phyloP scores from a whole-genome alignment of 345 rosid species.

The Turritis glabra region DNA sequence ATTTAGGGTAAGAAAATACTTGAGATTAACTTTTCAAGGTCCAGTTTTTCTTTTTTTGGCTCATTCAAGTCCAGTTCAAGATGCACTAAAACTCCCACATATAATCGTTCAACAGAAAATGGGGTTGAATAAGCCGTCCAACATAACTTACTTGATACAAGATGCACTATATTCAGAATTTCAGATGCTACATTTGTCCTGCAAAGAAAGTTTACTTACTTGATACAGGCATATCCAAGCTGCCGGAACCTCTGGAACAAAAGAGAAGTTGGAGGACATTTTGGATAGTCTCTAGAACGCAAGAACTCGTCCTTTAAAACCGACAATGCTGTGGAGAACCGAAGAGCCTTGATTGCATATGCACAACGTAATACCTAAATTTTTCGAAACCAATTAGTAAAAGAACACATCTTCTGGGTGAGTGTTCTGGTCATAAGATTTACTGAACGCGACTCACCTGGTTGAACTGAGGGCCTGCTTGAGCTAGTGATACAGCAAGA shows the following conservation, averaged over 20 bases:
- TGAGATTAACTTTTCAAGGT: constrained; percentile 7
- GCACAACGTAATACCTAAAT: constrained; percentile 79
- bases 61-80: constrained; percentile 12
- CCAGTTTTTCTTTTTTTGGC: too few species aligned
- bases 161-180: neutral
- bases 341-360: constrained; percentile 91
- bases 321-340: constrained; percentile 86
- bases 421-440: constrained; percentile 12
- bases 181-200: neutral
- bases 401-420: constrained; percentile 24
- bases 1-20: neutral
- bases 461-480: constrained; percentile 96
- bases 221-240: constrained; percentile 94
- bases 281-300: constrained; percentile 99
- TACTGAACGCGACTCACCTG: constrained; percentile 57
- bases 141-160: constrained; percentile 11
- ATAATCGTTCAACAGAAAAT: neutral
- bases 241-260: constrained; percentile 93
- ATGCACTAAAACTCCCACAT: constrained; percentile 8
- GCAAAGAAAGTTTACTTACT: constrained; percentile 49
- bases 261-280: constrained; percentile 90
- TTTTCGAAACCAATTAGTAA: constrained; percentile 29
- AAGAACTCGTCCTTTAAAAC: constrained; percentile 91
- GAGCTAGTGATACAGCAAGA: constrained; percentile 95
- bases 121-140: neutral